Evolutionary conservation across 148 eudicot species (phyloP), one percentile per base, ranked within the genome.

Genomic region (Agrostemma githago): DNA sequence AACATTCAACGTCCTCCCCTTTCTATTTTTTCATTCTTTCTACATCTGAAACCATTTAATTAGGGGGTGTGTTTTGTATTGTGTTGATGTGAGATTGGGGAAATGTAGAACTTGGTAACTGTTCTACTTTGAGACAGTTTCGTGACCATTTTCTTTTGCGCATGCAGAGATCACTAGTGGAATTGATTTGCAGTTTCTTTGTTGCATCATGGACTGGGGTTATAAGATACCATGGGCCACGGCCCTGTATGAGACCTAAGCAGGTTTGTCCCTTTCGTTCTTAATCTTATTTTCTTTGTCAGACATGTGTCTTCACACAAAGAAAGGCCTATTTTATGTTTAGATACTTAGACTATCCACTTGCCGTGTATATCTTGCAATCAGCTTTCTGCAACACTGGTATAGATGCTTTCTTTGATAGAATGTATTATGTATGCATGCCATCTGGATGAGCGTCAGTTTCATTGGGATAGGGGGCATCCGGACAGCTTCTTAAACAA

Each of bases 121-220:
- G 21, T 20, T 63, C 4, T 62, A 38, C n/a, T 53, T 11, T 48
- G 3, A 2, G 72, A 10, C 6, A 39, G 40, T 37, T 72, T 15
- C 34, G 72, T 15, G 46, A 51, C 39, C 5, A 51, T 19, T 40
- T 7, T 62, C 10, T 60, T 74, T 74, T 14, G 12, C 15, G 2
- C n/a, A 73, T 51, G 51, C 83, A 96, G 99, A 85, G 99, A 72
- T 78, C 89, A 51, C 92, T 96, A 21, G 99, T 96, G 78, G 99
- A 96, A 83, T 76, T 96, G 83, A 92, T 96, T 71, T 96, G 99
- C 89, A 82, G 91, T 71, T 96, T 96, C 82, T 96, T 96, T 86
- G 97, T 96, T 72, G 97, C 99, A 60, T 96, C 99, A 68, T 96
- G 97, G 97, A 96, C 99, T 71, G 99, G 97, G 76, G 97, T 90